Evolutionary conservation across 73 alveolate species (phyloP), one percentile per base, ranked within the genome.

Genomic region (Symbiodinium pilosum): DNA sequence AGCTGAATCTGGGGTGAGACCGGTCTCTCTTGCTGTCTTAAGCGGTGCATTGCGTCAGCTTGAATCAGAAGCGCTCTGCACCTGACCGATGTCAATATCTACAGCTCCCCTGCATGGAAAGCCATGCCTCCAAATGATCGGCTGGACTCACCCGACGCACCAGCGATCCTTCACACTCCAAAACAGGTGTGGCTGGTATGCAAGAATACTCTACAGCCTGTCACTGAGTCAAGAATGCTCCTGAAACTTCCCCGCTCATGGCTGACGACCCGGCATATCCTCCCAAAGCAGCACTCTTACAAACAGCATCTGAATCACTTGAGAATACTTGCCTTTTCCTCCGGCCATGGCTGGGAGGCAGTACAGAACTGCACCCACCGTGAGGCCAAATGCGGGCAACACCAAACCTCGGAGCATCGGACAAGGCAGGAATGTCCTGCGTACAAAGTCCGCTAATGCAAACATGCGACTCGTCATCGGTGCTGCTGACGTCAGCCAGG

Each of bases 41-140:
- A 32, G n/a, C 71, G 26, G 71, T 54, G 18, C 71, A 32, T 30
- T 32, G 39, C 81, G 81, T 64, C 81, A 64, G 38, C 81, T 64
- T 64, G 81, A 64, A n/a, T 64, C 81, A 64, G 81, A 64, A n/a
- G 81, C 81, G 34, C 81, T 64, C 81, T 64, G 81, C 38, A 64
- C 81, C 81, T 64, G 30, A 47, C 59, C 59, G 59, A n/a, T 47
- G 59, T 47, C 21, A 47, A 6, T 47, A 47, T 47, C 59, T 47
- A 24, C 41, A 28, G 6, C 34, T 32, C 40, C 81, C 24, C 24
- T 28, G 1, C 38, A 28, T 30, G 6, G 21, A 47, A 47, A 47
- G 21, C 21, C 14, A 14, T 64, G 81, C 81, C 81, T 64, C 81
- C 32, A 64, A 38, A 28, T 64, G 30, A 64, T 64, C 81, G 81